Evolutionary conservation across 2,329 filamentous ascomycete species (phyloP).

Genomic region (Orbilia quercus): DNA sequence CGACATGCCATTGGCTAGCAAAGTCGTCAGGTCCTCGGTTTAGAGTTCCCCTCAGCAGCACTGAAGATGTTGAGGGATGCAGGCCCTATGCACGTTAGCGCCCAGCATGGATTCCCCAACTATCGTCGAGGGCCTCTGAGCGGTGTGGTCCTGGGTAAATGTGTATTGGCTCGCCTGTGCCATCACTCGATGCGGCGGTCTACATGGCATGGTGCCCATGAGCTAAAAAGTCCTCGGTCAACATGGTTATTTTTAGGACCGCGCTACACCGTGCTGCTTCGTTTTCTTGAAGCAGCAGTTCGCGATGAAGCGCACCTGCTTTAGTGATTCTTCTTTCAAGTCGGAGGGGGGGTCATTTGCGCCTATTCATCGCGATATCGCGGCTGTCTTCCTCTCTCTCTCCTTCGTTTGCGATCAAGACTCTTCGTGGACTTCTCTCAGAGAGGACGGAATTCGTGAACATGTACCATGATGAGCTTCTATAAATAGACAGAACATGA

Average conservation of each 20-base stretch:
- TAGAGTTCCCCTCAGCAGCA: neutral
- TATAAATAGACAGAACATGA: conserved; percentile 52
- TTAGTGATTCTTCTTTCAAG: conserved; percentile 16
- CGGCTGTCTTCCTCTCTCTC: conserved; percentile 14
- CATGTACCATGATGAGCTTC: conserved; percentile 14
- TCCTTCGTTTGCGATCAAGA: neutral
- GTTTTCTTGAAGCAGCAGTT: neutral
- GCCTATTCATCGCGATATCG: conserved; percentile 8
- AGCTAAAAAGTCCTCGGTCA: conserved; percentile 36
- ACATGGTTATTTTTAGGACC: conserved; percentile 55
- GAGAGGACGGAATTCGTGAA: neutral
- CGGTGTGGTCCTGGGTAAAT: conserved; percentile 19
- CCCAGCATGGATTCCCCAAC: conserved; percentile 57
- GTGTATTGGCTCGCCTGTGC: conserved; percentile 40
- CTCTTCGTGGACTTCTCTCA: neutral
- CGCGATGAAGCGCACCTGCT: neutral
- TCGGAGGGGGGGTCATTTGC: conserved; percentile 16
- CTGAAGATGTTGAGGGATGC: conserved; percentile 26
- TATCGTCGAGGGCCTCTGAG: conserved; percentile 43
- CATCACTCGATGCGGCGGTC: conserved; percentile 42
- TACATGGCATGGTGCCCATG: conserved; percentile 34
- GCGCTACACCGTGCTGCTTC: conserved; percentile 49
- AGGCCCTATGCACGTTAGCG: conserved; percentile 57
- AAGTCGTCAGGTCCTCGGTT: conserved; percentile 1
- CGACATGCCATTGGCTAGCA: conserved; percentile 22